Base-by-base conservation (phyloP, 2,329 filamentous ascomycete species). In the Biscogniauxia mediterranea region DNA sequence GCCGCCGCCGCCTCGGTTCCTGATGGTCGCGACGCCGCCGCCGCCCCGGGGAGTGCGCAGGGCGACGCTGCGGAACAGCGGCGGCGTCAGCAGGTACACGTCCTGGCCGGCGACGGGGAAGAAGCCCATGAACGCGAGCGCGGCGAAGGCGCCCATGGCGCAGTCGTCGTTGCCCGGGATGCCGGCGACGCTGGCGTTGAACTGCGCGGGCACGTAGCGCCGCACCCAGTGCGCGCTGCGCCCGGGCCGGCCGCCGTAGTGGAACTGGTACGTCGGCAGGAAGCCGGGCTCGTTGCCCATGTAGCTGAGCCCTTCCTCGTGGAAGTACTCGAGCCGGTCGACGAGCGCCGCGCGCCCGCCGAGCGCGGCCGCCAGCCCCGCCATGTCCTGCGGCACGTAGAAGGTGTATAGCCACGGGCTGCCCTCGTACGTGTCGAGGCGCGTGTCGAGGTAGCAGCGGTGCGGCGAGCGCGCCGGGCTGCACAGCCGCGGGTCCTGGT, bases 361-460 rank as follows among this genome's bases (percentile, higher is more conserved):
- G 56, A 91, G 81, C 68, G 5, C 67, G 62, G 4, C 72, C 74
- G 55, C 75, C 66, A 59, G 74, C 74, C 38, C 64, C 17, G 71
- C 73, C 62, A 74, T 75, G 46, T 83, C 78, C 2, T 83, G 78
- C 55, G 79, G 79, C 51, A 88, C 81, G 66, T 96, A 90, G 0
- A 80, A 81, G 0, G 93, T 83, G 23, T 81, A 84, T 6, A 97
- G 79, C 93, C 94, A 98, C 4, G 78, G 77, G 57, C 73, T 76
- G 55, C 78, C 78, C 66, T 81, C 79, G 69, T 80, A 81, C 5
- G 78, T 80, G 42, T 74, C 72, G 51, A 69, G 69, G 2, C 75
- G 78, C 23, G 73, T 74, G 70, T 82, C 80, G 69, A 78, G 80
- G 70, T 82, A 82, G 72, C 79, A 81, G 52, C 70, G 65, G 66